A percentile compares a stretch with the other conserved stretches of the same genome.
phyloP scores from a whole-genome alignment of 768 basidiomycete species.

The Clathrus columnatus region DNA sequence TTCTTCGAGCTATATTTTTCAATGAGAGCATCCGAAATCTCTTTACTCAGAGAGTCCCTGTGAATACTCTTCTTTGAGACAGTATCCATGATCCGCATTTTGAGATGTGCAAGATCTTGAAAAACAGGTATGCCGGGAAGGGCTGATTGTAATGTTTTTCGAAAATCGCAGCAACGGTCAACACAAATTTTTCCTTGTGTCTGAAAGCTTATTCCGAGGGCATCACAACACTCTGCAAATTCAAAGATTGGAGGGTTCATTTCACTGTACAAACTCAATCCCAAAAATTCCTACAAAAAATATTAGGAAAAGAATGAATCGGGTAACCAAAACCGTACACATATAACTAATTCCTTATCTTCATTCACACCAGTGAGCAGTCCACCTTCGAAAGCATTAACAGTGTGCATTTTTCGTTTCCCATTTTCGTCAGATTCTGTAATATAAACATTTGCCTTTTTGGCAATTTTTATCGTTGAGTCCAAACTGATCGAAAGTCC shows the following conservation, averaged over 20 bases:
- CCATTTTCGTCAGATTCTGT: neutral
- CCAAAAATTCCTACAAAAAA: neutral
- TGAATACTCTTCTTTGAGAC: neutral
- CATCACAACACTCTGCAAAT: neutral
- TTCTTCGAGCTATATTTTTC: neutral
- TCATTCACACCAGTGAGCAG: slow-evolving; percentile 3
- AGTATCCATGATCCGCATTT: neutral
- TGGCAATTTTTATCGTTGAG: neutral
- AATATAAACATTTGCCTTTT: slow-evolving; percentile 2
- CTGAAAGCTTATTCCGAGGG: neutral
- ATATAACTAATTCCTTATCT: slow-evolving; percentile 1
- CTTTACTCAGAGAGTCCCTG: neutral
- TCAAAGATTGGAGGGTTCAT: neutral
- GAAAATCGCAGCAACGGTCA: neutral
- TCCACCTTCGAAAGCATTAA: neutral
- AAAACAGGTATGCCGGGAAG: neutral
- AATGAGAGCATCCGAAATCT: neutral
- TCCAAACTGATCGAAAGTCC: neutral
- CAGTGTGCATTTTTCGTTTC: neutral
- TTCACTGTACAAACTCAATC: neutral
- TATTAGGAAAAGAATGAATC: neutral
- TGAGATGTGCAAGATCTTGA: slow-evolving; percentile 1
- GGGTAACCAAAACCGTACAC: neutral
- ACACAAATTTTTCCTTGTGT: neutral
- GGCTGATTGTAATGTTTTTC: neutral